Evolutionary conservation across 2,329 filamentous ascomycete genomes (phyloP).

Genomic region (Phyllosticta paracitricarpa): DNA sequence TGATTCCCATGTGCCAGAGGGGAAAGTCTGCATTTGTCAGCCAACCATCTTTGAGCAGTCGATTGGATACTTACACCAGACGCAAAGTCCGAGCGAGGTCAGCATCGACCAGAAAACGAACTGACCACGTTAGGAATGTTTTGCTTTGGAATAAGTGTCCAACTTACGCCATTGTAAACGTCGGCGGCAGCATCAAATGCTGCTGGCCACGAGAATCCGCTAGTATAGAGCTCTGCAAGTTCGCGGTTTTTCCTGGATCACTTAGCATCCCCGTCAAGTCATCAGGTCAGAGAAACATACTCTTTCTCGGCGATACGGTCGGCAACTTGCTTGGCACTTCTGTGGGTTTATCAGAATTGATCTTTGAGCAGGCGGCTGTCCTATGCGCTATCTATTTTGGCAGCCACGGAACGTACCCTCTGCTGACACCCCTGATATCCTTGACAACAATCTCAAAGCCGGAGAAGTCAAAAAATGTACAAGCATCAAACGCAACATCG

Average conservation of each 20-base stretch:
- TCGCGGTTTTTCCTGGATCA: conserved; percentile 62
- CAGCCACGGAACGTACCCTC: conserved; percentile 98
- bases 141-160: background rate
- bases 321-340: conserved; percentile 36
- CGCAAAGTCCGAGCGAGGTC: conserved; percentile 75
- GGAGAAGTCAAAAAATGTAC: conserved; percentile 85
- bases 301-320: conserved; percentile 56
- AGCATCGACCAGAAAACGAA: conserved; percentile 95
- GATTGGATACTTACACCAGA: conserved; percentile 70
- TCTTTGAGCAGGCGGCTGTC: conserved; percentile 17
- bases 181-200: conserved; percentile 75
- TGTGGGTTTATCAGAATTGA: conserved; percentile 32
- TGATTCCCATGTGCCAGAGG: conserved; percentile 98
- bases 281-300: conserved; percentile 42
- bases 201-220: conserved; percentile 62
- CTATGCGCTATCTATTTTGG: conserved; percentile 62
- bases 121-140: conserved; percentile 32
- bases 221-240: conserved; percentile 57
- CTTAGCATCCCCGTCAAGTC: background rate
- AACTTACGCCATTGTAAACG: conserved; percentile 79
- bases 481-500: conserved; percentile 92
- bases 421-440: conserved; percentile 81
- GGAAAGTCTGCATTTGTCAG: conserved; percentile 61
- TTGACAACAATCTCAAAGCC: conserved; percentile 79
- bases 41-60: background rate